phyloP scores from a whole-genome alignment of 2,329 filamentous ascomycete genomes.

The Aureobasidium subglaciale region DNA sequence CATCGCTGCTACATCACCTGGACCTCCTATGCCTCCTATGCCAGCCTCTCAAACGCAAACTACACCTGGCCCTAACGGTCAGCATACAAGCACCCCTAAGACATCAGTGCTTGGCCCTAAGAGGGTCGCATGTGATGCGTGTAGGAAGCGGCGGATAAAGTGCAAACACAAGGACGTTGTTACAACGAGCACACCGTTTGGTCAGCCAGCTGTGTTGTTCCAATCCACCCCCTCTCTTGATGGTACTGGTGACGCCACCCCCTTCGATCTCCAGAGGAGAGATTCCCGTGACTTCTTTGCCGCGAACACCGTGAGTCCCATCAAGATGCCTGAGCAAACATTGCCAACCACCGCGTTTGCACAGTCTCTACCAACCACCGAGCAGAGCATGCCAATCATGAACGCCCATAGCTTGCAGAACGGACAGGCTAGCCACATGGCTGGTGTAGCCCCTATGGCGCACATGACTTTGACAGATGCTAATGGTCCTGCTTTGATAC shows the following conservation, averaged over 20 bases:
- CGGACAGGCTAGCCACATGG: neutral
- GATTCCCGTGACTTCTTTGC: constrained; percentile 12
- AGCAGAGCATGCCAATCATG: neutral
- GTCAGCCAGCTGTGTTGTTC: constrained; percentile 7
- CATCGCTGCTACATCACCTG: neutral
- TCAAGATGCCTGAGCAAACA: constrained; percentile 9
- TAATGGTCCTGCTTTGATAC: constrained; percentile 7
- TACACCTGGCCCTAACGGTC: constrained; percentile 21
- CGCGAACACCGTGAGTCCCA: neutral
- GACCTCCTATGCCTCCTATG: constrained; percentile 13
- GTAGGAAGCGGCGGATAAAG: constrained; percentile 54
- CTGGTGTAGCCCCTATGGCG: constrained; percentile 11
- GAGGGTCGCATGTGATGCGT: constrained; percentile 55
- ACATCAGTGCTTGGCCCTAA: constrained; percentile 55
- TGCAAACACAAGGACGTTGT: constrained; percentile 58
- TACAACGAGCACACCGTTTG: constrained; percentile 11
- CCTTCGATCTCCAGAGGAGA: neutral
- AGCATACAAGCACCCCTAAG: constrained; percentile 44
- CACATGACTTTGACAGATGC: constrained; percentile 9
- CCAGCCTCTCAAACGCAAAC: constrained; percentile 20
- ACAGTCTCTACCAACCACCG: neutral
- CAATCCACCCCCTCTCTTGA: constrained; percentile 17
- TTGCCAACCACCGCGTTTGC: constrained; percentile 1
- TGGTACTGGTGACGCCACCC: constrained; percentile 18
- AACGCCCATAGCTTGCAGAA: neutral